These are phyloP conservation scores for Suhomyces bokatorum DNA, from an alignment of 1,139 yeast genomes.

Conservation along the genomic window DNA sequence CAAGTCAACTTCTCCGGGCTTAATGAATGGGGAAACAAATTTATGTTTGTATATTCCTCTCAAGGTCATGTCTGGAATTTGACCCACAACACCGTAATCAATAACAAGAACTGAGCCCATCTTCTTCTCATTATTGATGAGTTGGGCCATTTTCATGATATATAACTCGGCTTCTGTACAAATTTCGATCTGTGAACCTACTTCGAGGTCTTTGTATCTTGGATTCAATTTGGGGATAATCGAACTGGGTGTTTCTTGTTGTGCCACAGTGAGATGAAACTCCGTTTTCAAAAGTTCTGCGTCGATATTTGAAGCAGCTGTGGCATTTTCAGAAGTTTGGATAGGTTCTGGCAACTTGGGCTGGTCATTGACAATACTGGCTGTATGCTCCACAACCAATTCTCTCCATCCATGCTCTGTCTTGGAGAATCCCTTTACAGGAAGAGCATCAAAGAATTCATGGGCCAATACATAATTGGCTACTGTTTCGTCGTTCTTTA, in stretches of 20 bases:
- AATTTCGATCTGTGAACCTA: conserved; percentile 65
- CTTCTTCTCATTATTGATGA: conserved; percentile 33
- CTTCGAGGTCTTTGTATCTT: conserved; percentile 56
- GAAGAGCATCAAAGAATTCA: conserved; percentile 86
- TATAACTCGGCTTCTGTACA: conserved; percentile 72
- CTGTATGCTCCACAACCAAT: conserved; percentile 58
- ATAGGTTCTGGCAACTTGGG: conserved; percentile 24
- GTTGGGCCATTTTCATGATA: conserved; percentile 45
- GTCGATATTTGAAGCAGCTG: not conserved
- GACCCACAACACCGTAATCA: conserved; percentile 72
- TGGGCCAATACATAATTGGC: conserved; percentile 77
- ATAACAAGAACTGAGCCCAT: conserved; percentile 69
- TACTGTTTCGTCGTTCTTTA: conserved; percentile 33
- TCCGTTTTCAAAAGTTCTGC: conserved; percentile 34
- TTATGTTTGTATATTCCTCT: conserved; percentile 75
- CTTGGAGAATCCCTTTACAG: conserved; percentile 68
- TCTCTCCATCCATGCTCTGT: conserved; percentile 78
- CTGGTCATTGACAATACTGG: conserved; percentile 44
- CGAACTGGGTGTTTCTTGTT: conserved; percentile 65
- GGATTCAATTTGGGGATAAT: conserved; percentile 53
- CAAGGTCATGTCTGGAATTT: conserved; percentile 66
- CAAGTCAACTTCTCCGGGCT: conserved; percentile 79
- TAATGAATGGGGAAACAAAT: conserved; percentile 72
- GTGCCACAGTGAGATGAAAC: conserved; percentile 61
- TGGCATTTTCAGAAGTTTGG: not conserved